Percentiles rank a stretch among this genome's conserved stretches.
These are phyloP conservation scores for Coemansia sp. DNA, from an alignment of 192 early-diverging fungal genomes.

Conservation along the genomic window DNA sequence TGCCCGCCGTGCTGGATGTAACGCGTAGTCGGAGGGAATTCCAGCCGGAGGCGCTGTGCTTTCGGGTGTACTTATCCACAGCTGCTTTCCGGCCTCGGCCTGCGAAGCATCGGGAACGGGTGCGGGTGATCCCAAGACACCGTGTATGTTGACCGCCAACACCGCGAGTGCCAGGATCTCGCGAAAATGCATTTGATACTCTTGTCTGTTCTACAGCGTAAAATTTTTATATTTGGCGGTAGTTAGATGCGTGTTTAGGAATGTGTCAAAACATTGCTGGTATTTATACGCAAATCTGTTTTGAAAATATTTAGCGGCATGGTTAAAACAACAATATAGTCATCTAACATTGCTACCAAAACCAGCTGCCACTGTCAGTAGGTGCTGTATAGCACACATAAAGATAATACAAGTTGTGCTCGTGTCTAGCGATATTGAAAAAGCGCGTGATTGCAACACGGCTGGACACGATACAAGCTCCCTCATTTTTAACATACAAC, in stretches of 20 bases:
- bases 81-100: slow-evolving; percentile 12
- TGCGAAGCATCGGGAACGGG: neutral
- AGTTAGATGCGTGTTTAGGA: neutral
- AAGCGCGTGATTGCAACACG: neutral
- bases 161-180: neutral
- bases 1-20: slow-evolving; percentile 16
- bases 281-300: neutral
- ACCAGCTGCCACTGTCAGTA: neutral
- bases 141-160: neutral
- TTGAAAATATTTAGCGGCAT: neutral
- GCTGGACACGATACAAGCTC: neutral
- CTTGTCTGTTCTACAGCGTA: neutral
- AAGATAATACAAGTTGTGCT: neutral
- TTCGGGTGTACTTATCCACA: slow-evolving; percentile 40
- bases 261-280: neutral
- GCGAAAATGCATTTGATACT: neutral
- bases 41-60: slow-evolving; percentile 21
- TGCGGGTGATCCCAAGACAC: neutral
- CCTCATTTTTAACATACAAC: too few species aligned
- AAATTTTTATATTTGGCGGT: neutral
- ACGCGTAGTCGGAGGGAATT: slow-evolving; percentile 14
- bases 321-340: slow-evolving; percentile 1
- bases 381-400: neutral
- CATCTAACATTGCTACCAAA: neutral
- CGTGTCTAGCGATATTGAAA: neutral